Evolutionary conservation across 768 basidiomycete genomes (phyloP), one percentile per base, ranked within the genome.

Genomic region (Tulasnella calospora): DNA sequence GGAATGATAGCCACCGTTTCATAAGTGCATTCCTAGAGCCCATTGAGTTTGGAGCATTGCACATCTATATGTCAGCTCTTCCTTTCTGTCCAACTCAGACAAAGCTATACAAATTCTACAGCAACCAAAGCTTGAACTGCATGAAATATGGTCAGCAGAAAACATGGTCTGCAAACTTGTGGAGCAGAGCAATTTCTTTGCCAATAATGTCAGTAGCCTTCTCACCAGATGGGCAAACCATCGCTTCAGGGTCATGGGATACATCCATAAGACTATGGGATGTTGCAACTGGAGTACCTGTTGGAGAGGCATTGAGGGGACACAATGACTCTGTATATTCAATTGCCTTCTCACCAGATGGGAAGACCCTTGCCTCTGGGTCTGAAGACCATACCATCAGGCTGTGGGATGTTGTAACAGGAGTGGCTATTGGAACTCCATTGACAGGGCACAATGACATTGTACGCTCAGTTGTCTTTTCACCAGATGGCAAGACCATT

Each of bases 61-160:
- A 72, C 38, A 72, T 72, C 23, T 72, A 72, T 27, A 36, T n/a
- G 21, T 72, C 71, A 40, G 71, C 71, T 3, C 71, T 72, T 12
- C 71, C 71, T 8, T 33, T 36, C n/a, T 40, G 36, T 15, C 71
- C 71, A 72, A 27, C 19, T 23, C 9, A 35, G 21, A 72, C 71
- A 17, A 36, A 23, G 33, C n/a, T 61, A 2, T 61, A 30, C 6
- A 12, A 61, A n/a, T n/a, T 9, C 57, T 61, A 61, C 57, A 30
- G 27, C n/a, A 23, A 36, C 6, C 71, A 72, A 35, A 17, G 23
- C n/a, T 21, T n/a, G 33, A n/a, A 27, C 21, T 17, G 35, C 12
- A 46, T 36, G 33, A 35, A 21, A 27, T n/a, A 72, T 23, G 44
- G 71, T 12, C 46, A 46, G 33, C 27, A 27, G 71, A 72, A 23